phyloP scores from a whole-genome alignment of 2,329 filamentous ascomycete species.

The Colletotrichum chlorophyti region DNA sequence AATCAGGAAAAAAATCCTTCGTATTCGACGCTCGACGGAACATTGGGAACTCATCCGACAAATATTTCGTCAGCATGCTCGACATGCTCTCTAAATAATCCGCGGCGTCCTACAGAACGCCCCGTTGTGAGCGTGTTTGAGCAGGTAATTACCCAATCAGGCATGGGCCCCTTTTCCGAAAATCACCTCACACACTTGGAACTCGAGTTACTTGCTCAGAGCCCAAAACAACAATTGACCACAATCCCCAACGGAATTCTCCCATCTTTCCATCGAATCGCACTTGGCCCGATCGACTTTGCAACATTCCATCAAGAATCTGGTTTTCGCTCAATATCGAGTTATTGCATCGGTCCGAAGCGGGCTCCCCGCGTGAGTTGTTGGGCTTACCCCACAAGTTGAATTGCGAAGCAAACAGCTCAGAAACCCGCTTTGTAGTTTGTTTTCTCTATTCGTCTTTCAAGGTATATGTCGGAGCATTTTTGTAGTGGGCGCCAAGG shows the following conservation, averaged over 20 bases:
- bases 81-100: not conserved
- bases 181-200: not conserved
- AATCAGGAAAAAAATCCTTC: too few relatives aligned
- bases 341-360: constrained; percentile 4
- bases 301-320: not conserved
- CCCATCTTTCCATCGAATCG: not conserved
- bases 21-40: too few relatives aligned
- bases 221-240: not conserved
- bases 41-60: not conserved
- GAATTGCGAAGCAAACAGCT: too few relatives aligned
- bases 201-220: constrained; percentile 16
- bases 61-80: not conserved
- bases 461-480: too few relatives aligned
- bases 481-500: too few relatives aligned
- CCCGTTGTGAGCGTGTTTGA: constrained; percentile 22
- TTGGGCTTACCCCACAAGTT: too few relatives aligned
- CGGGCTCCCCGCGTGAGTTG: not conserved
- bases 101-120: not conserved
- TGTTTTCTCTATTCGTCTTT: too few relatives aligned
- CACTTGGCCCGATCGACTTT: too few relatives aligned
- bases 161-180: not conserved
- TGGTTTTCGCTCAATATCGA: not conserved
- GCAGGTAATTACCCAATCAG: constrained; percentile 25
- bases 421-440: not conserved
- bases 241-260: not conserved